Percentiles rank a stretch among this genome's conserved stretches.
Evolutionary conservation across 495 filamentous ascomycete species (phyloP).

Genomic region (Podospora pseudocomata): DNA sequence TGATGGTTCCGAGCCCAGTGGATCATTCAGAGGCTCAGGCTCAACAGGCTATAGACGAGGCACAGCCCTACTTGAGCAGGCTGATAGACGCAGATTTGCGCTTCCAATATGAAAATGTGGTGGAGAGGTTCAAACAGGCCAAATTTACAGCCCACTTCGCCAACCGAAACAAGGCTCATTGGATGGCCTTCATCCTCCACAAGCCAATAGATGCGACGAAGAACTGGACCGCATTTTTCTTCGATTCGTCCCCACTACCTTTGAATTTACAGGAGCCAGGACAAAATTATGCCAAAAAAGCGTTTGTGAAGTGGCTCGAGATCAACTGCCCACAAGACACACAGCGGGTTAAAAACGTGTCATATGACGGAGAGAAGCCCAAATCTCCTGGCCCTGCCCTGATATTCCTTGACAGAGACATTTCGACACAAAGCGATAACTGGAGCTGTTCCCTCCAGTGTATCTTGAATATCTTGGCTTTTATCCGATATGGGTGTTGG

Average conservation of each 20-base stretch:
- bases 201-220: not conserved
- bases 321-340: too few species aligned
- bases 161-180: not conserved
- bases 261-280: too few species aligned
- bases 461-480: not conserved
- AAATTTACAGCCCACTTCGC: not conserved
- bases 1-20: not conserved
- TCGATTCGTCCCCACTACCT: not conserved
- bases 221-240: not conserved
- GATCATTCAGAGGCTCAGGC: too few species aligned
- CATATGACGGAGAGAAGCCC: not conserved
- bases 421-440: not conserved
- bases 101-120: not conserved
- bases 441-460: not conserved
- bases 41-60: too few species aligned
- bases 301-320: too few species aligned
- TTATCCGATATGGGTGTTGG: not conserved
- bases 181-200: not conserved
- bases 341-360: not conserved
- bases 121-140: not conserved
- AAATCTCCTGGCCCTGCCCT: not conserved
- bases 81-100: too few species aligned
- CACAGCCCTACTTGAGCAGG: too few species aligned
- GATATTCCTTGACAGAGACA: not conserved
- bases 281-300: too few species aligned